Evolutionary conservation across 129 eudicot species (phyloP), one percentile per base, ranked within the genome.

Genomic region (Dittrichia graveolens): DNA sequence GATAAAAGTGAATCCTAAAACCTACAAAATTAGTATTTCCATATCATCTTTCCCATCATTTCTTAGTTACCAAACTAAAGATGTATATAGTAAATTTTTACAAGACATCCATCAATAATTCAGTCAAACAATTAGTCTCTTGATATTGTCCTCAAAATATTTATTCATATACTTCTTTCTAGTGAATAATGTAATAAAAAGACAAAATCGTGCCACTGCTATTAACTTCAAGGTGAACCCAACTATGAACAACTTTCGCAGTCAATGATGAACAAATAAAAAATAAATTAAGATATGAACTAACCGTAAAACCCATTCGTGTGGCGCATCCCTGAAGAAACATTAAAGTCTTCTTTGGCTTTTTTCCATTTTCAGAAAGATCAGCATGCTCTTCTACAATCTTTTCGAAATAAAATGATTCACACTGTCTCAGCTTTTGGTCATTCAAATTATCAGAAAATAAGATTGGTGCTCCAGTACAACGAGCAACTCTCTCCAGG

Each of bases 281-380:
- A 34, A 72, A 72, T 12, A 13, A 59, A 14, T 35, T 9, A 58
- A 46, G 15, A 42, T 50, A 54, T 9, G 58, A 72, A 83, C 91
- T 86, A 14, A 92, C 98, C 74, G 98, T 89, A 59, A 86, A 92
- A 50, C 94, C 96, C 78, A 79, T 80, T 52, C 84, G 87, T 64
- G 84, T 79, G 15, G 98, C 89, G 79, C 89, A 79, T 13, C 98
- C 98, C 73, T 89, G 84, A 8, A 92, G 65, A 73, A 92, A 92
- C 98, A 92, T 89, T 69, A 92, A 80, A 41, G 98, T 92, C 76
- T 89, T 92, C 74, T 78, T 77, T 19, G 94, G 94, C 74, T 60
- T 89, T 79, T 89, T 92, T 54, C 88, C 98, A 74, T 75, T 82
- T 63, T 89, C 91, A 57, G 79, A 76, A 70, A 66, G 52, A 67